Percentiles rank a stretch among this genome's conserved stretches.
Conservation (phyloP, 345 rosid genomes). For the Corchorus olitorius region DNA sequence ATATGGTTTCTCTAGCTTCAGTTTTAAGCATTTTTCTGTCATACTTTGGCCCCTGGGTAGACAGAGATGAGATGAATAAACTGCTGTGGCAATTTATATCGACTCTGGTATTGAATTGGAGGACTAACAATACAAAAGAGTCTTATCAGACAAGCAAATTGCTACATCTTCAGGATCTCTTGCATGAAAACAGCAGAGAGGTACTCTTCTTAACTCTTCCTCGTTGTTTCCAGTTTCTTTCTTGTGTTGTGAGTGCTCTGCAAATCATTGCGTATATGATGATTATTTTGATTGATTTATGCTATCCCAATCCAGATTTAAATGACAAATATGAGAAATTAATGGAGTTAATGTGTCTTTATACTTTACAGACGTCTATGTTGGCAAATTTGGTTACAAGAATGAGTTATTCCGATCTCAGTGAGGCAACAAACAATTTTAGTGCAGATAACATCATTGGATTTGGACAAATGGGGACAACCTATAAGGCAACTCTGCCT, state of each 20-base stretch:
- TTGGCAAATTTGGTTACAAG: too few relatives aligned
- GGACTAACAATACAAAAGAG: background rate
- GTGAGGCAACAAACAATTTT: too few relatives aligned
- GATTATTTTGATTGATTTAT: too few relatives aligned
- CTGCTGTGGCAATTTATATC: background rate
- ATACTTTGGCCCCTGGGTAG: background rate
- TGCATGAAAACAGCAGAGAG: constrained; percentile 13
- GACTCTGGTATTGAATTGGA: background rate
- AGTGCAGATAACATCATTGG: constrained; percentile 19
- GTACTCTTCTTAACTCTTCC: background rate
- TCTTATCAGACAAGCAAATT: background rate
- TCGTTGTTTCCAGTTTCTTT: background rate
- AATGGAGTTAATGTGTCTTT: background rate
- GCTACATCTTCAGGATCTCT: background rate
- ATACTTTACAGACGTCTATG: too few relatives aligned
- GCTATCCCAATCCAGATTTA: too few relatives aligned
- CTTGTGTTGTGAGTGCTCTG: background rate
- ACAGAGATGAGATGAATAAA: background rate
- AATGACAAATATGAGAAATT: too few relatives aligned
- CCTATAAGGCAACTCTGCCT: constrained; percentile 16
- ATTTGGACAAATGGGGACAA: constrained; percentile 18
- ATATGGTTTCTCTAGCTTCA: background rate
- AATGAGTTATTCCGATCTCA: too few relatives aligned
- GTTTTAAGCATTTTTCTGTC: background rate
- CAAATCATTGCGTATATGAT: too few relatives aligned